phyloP scores from a whole-genome alignment of 2,329 filamentous ascomycete species.

The Chlorencoelia australis region DNA sequence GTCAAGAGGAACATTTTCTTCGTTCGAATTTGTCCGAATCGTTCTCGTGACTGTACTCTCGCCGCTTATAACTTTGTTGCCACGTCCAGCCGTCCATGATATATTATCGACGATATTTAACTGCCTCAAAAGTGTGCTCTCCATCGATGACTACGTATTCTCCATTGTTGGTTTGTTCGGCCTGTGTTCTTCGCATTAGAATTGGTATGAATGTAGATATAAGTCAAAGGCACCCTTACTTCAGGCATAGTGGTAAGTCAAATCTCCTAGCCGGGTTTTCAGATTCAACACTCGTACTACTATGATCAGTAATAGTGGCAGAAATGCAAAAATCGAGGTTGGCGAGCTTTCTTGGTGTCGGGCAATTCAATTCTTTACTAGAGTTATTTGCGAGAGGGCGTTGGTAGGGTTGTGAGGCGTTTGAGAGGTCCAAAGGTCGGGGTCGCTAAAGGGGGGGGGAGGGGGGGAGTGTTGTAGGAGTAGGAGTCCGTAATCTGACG shows the following conservation, averaged over 20 bases:
- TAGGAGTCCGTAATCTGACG: slow-evolving; percentile 18
- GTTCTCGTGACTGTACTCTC: not conserved
- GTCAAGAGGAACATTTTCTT: slow-evolving; percentile 1
- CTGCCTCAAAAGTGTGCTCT: slow-evolving; percentile 2
- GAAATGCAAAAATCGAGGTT: not conserved
- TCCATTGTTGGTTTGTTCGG: no score
- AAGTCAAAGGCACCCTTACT: not conserved
- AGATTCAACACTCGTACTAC: not conserved
- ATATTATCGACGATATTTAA: slow-evolving; percentile 6
- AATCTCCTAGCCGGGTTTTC: not conserved
- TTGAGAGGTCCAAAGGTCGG: not conserved
- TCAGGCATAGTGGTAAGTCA: not conserved
- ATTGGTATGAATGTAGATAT: not conserved
- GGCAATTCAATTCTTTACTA: not conserved
- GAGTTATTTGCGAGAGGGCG: not conserved
- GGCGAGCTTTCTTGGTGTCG: not conserved
- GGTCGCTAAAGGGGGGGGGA: slow-evolving; percentile 3
- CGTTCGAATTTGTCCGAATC: not conserved
- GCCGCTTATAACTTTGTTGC: not conserved
- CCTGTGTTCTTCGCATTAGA: slow-evolving; percentile 1
- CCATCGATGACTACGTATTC: slow-evolving; percentile 1
- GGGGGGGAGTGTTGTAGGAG: slow-evolving; percentile 7
- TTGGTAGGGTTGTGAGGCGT: not conserved
- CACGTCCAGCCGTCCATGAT: slow-evolving; percentile 3
- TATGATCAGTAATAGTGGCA: not conserved